These are phyloP conservation scores for Trichoderma sp. DNA, from an alignment of 2,329 filamentous ascomycete species.

Conservation along the genomic window DNA sequence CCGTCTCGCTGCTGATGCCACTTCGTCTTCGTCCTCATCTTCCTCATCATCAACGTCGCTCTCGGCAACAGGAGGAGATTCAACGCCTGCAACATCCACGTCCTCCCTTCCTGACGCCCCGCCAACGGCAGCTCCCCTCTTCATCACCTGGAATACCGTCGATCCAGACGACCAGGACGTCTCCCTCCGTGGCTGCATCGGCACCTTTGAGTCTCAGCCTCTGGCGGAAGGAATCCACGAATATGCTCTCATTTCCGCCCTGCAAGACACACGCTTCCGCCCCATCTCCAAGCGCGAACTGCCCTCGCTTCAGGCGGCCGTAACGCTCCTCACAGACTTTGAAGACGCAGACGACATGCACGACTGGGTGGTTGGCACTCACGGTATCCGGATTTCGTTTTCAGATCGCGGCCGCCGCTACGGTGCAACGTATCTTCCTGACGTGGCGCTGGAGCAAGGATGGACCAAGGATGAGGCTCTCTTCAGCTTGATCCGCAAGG, in stretches of 20 bases:
- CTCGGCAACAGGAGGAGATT: slow-evolving; percentile 44
- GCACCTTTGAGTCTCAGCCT: slow-evolving; percentile 81
- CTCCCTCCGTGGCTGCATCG: slow-evolving; percentile 88
- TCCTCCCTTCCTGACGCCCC: slow-evolving; percentile 42
- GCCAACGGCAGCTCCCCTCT: slow-evolving; percentile 68
- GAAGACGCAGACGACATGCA: slow-evolving; percentile 71
- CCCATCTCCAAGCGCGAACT: slow-evolving; percentile 58
- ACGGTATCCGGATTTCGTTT: slow-evolving; percentile 88
- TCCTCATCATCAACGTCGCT: slow-evolving; percentile 44
- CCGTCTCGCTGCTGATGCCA: slow-evolving; percentile 42
- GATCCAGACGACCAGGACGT: slow-evolving; percentile 40
- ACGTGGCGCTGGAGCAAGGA: slow-evolving; percentile 88
- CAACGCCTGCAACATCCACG: slow-evolving; percentile 49
- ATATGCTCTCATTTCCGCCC: slow-evolving; percentile 79
- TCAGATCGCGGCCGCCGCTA: slow-evolving; percentile 70
- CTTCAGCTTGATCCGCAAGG: slow-evolving; percentile 88
- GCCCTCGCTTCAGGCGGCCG: slow-evolving; percentile 61
- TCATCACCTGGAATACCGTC: slow-evolving; percentile 91
- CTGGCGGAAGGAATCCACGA: slow-evolving; percentile 71
- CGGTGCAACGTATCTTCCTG: slow-evolving; percentile 87
- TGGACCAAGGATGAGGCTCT: slow-evolving; percentile 95
- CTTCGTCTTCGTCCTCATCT: slow-evolving; percentile 39
- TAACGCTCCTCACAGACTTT: slow-evolving; percentile 86
- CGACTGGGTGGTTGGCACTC: slow-evolving; percentile 84
- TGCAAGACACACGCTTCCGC: slow-evolving; percentile 64